A percentile compares a stretch with the other conserved stretches of the same genome.
Conservation (phyloP, 305 asterid genomes). For the Galium porrigens region DNA sequence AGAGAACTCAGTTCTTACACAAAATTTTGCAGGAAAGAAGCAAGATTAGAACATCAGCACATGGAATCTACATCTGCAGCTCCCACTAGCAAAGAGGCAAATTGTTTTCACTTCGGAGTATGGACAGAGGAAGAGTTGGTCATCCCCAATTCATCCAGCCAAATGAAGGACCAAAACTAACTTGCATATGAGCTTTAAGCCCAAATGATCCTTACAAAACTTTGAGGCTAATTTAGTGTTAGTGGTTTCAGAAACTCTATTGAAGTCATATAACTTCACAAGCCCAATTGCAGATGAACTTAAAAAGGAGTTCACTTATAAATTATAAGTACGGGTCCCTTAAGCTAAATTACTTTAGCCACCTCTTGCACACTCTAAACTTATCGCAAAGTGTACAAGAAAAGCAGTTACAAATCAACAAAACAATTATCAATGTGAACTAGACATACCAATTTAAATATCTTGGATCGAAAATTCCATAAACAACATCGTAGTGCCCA, state of each 20-base stretch:
- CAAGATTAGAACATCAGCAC: background rate
- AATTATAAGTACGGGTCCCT: background rate
- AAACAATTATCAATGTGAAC: background rate
- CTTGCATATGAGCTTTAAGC: background rate
- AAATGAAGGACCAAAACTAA: background rate
- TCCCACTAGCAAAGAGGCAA: background rate
- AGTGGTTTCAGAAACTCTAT: background rate
- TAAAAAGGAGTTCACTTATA: background rate
- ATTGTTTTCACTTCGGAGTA: background rate
- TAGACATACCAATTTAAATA: slow-evolving; percentile 60
- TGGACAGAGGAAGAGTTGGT: background rate
- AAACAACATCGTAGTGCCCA: slow-evolving; percentile 82
- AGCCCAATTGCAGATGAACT: background rate
- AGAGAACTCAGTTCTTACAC: slow-evolving; percentile 13
- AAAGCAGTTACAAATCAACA: background rate
- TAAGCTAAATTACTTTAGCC: background rate
- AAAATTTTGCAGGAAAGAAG: background rate
- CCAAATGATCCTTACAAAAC: background rate
- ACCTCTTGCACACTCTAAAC: background rate
- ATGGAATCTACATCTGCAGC: slow-evolving; percentile 1
- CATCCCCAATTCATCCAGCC: background rate
- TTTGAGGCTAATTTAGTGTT: background rate
- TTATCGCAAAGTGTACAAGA: background rate
- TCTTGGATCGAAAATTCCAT: slow-evolving; percentile 77
- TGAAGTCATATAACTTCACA: background rate